Conservation (phyloP, 352 stramenopile species). For the Pythium apleroticum region DNA sequence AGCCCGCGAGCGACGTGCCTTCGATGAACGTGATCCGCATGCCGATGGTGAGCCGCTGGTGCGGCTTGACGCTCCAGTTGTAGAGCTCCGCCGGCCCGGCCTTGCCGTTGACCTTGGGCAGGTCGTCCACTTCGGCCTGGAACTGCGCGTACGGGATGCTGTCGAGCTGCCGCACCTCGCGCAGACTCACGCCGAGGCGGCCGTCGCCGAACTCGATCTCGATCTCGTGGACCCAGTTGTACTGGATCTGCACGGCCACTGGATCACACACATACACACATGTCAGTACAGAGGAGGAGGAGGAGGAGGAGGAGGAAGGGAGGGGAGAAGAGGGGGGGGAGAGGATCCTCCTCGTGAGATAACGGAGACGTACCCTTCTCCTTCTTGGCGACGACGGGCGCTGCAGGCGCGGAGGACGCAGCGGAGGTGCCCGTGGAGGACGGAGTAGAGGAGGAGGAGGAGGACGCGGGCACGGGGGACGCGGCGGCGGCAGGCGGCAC, state of each 20-base stretch:
- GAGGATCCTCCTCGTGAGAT: not conserved
- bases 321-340: not conserved
- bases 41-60: slow-evolving; percentile 77
- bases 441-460: not conserved
- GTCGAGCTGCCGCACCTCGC: slow-evolving; percentile 74
- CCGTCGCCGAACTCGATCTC: slow-evolving; percentile 86
- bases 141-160: slow-evolving; percentile 82
- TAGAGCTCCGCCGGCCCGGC: slow-evolving; percentile 81
- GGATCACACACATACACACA: not conserved
- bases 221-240: slow-evolving; percentile 81
- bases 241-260: slow-evolving; percentile 39
- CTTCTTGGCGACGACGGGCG: slow-evolving; percentile 12
- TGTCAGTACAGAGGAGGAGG: too few species aligned
- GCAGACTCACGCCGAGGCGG: slow-evolving; percentile 77
- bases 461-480: not conserved
- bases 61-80: slow-evolving; percentile 87
- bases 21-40: slow-evolving; percentile 86
- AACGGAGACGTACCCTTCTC: slow-evolving; percentile 28
- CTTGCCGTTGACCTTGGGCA: slow-evolving; percentile 87
- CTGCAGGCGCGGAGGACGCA: not conserved
- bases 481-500: slow-evolving; percentile 38
- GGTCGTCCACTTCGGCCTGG: slow-evolving; percentile 86
- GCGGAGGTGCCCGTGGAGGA: slow-evolving; percentile 4
- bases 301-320: not conserved
- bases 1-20: slow-evolving; percentile 57